Conservation (phyloP, 345 rosid genomes). For the Heritiera fomes region DNA sequence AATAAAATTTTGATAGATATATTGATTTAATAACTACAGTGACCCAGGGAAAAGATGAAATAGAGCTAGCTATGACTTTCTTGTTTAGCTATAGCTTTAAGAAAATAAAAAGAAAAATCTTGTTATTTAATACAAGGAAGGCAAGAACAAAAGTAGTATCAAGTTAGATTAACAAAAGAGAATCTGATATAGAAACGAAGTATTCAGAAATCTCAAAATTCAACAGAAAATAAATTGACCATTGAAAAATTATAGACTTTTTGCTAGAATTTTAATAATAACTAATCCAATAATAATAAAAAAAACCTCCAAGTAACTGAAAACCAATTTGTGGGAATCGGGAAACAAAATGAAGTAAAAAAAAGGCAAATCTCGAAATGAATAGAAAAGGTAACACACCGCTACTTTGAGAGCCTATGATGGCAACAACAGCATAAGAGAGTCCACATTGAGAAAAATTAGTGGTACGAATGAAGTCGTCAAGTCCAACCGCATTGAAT, state of each 20-base stretch:
- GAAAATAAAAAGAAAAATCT: not conserved
- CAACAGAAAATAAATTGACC: not conserved
- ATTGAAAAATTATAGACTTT: not conserved
- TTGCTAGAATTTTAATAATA: not conserved
- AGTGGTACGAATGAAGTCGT: constrained; percentile 49
- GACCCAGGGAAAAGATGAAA: not conserved
- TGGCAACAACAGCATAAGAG: constrained; percentile 78
- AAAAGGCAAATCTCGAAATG: not conserved
- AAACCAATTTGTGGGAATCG: not conserved
- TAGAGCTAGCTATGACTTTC: not conserved
- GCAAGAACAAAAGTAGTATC: not conserved
- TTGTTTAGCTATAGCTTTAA: not conserved
- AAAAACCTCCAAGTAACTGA: not conserved
- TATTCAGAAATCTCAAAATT: not conserved
- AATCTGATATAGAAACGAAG: not conserved
- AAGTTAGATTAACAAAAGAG: not conserved
- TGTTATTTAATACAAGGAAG: not conserved
- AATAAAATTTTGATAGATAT: too few relatives aligned
- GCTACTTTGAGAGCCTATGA: constrained; percentile 91
- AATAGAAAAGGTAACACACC: constrained; percentile 35
- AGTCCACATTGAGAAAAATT: constrained; percentile 64
- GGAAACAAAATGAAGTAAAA: not conserved
- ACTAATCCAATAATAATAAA: not conserved
- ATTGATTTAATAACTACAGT: too few relatives aligned
- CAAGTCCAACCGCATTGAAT: constrained; percentile 62